Base-by-base conservation (phyloP, 2,329 filamentous ascomycete genomes). In the Talaromyces islandicus region DNA sequence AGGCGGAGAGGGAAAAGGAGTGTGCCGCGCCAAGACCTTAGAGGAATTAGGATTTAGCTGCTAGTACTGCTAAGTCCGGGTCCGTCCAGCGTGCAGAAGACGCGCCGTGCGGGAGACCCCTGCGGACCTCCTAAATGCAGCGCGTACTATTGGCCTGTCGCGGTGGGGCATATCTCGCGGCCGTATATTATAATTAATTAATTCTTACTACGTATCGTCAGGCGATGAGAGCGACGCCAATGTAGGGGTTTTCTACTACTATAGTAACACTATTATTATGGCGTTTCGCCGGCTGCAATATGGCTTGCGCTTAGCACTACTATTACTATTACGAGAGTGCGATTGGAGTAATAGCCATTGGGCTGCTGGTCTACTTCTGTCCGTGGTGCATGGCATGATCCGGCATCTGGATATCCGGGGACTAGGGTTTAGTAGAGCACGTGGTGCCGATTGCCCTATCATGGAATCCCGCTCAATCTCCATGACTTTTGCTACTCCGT, bases 1-100 rank as follows among this genome's bases (percentile, higher is more conserved):
- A 56, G 41, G 55, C 57, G 59, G 59, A 58, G 51, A 58, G 38
- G 51, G 57, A 61, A 61, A 61, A 54, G 59, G 57, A 50, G 17
- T 29, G 48, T 30, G 48, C 19, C 58, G 59, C 54, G 59, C 59
- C 54, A 57, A 60, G 59, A 54, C 30, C 32, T 19, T 43, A 50
- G 43, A 50, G 38, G n/a, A 46, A 46, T 46, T 19, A 46, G 19
- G 41, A 46, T 19, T 46, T 21, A 10, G 10, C 41, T 19, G 2
- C 32, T 38, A 17, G 32, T 21, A 9, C 41, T 19, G n/a, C 19
- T 17, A 10, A 10, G 10, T n/a, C 30, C 30, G 30, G 9, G 30
- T 10, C 30, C 30, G 30, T 32, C 30, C 9, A 32, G 10, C 29
- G 29, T 32, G 30, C 30, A 32, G 30, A 32, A 32, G 30, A 9